Evolutionary conservation across 1,284 basidiomycete species (phyloP), one percentile per base, ranked within the genome.

Genomic region (Vanrija sp.): DNA sequence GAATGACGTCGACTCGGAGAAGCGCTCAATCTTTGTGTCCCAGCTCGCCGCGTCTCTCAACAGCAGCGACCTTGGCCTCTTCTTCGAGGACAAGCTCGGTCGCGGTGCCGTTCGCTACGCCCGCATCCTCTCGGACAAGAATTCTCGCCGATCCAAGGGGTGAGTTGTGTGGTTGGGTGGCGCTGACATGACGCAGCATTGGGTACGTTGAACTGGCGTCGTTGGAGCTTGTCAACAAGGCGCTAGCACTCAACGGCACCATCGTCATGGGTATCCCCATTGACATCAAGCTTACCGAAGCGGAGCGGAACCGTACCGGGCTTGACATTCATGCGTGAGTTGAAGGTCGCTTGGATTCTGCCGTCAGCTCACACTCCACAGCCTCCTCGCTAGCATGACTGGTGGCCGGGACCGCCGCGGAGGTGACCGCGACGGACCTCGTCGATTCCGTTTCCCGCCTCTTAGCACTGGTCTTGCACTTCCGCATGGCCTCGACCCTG

Each of bases 211-310:
- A 98, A 78, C 89, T 99, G 74, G 85, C 88, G 65, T 81, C 87
- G 50, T 84, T 94, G 65, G 91, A 95, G 55, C 82, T 90, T 57
- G 93, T 98, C 60, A 88, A 90, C 65, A 90, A 89, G 74, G 96
- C 96, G 43, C 79, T 98, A 59, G 82, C 83, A 61, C 71, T 75
- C 44, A 67, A 88, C 67, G 96, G 96, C 67, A 95, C 92, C 54
- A 85, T 94, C 61, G 89, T 99, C 63, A 96, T 98, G 88, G 96
- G 96, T 69, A 83, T 98, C 57, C 95, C 96, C 54, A 94, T 99
- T 67, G 87, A 90, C 78, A 89, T 99, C 51, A 91, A 96, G 76
- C 85, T 89, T 64, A 96, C 93, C 66, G 95, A 98, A 80, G 89
- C 95, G 40, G 95, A 98, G 79, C 84, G 91, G 67, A 96, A 97